phyloP scores from a whole-genome alignment of 2,329 filamentous ascomycete genomes.

The Zymoseptoria tritici region DNA sequence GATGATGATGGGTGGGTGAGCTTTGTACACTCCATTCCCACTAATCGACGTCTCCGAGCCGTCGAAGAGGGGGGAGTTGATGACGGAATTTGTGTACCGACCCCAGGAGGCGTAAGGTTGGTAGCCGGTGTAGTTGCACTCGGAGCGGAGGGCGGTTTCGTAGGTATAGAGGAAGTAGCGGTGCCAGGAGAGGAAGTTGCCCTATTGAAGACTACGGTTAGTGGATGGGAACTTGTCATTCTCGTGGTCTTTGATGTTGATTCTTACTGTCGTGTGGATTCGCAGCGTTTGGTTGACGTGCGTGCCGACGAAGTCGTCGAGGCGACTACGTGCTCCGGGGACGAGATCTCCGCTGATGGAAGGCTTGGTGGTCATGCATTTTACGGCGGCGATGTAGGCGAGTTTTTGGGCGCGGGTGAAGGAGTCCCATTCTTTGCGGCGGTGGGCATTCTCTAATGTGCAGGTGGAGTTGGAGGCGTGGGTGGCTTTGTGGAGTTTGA shows the following conservation, averaged over 20 bases:
- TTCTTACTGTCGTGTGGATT: neutral
- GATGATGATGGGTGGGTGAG: neutral
- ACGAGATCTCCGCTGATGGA: conserved; percentile 16
- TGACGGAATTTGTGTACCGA: neutral
- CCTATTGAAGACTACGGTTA: neutral
- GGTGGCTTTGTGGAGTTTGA: neutral
- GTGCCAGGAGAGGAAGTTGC: conserved; percentile 36
- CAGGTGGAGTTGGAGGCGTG: neutral
- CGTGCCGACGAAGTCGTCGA: conserved; percentile 17
- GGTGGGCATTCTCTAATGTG: conserved; percentile 30
- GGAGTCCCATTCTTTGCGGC: conserved; percentile 38
- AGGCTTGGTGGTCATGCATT: conserved; percentile 24
- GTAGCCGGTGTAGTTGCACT: conserved; percentile 38
- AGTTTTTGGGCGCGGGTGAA: conserved; percentile 21
- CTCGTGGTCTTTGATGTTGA: too few relatives aligned
- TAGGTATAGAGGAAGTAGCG: conserved; percentile 37
- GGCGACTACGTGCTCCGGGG: conserved; percentile 23
- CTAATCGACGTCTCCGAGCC: conserved; percentile 32
- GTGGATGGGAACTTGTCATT: too few relatives aligned
- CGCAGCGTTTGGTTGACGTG: conserved; percentile 22
- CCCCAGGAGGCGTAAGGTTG: conserved; percentile 26
- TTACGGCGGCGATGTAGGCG: conserved; percentile 26
- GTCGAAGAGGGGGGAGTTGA: conserved; percentile 34
- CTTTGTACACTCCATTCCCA: conserved; percentile 29
- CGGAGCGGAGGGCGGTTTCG: conserved; percentile 35